These are phyloP conservation scores for Excoecaria agallocha DNA, from an alignment of 345 rosid species.

Conservation along the genomic window DNA sequence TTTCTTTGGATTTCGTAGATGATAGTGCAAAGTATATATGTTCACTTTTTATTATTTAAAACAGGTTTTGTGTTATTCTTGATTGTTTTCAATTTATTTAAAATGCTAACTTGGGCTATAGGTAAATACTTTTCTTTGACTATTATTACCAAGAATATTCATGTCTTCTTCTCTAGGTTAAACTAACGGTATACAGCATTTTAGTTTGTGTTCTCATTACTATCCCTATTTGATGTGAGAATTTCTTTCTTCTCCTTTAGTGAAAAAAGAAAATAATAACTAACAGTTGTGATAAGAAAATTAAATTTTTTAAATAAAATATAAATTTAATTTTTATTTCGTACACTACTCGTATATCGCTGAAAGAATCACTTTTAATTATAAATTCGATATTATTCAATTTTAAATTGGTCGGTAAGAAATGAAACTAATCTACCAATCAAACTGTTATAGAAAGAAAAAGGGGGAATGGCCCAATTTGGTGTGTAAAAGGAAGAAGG, in stretches of 20 bases:
- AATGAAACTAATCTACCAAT: too few relatives aligned
- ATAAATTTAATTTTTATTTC: too few relatives aligned
- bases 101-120: conserved; percentile 16
- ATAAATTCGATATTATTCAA: too few relatives aligned
- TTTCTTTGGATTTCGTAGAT: conserved; percentile 48
- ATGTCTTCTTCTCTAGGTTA: conserved; percentile 30
- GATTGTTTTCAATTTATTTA: not conserved
- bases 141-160: conserved; percentile 33
- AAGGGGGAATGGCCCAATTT: not conserved
- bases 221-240: not conserved
- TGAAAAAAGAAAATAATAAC: not conserved
- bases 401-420: too few relatives aligned
- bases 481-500: not conserved
- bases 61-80: not conserved
- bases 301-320: too few relatives aligned
- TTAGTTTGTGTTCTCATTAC: not conserved
- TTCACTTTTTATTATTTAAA: not conserved
- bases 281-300: too few relatives aligned
- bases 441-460: too few relatives aligned
- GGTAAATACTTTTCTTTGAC: conserved; percentile 45
- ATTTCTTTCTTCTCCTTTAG: not conserved
- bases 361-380: too few relatives aligned
- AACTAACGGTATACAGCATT: not conserved
- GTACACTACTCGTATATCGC: too few relatives aligned
- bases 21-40: conserved; percentile 74